These are phyloP conservation scores for Wickerhamomyces sydowiorum DNA, from an alignment of 805 yeast species.

Conservation along the genomic window DNA sequence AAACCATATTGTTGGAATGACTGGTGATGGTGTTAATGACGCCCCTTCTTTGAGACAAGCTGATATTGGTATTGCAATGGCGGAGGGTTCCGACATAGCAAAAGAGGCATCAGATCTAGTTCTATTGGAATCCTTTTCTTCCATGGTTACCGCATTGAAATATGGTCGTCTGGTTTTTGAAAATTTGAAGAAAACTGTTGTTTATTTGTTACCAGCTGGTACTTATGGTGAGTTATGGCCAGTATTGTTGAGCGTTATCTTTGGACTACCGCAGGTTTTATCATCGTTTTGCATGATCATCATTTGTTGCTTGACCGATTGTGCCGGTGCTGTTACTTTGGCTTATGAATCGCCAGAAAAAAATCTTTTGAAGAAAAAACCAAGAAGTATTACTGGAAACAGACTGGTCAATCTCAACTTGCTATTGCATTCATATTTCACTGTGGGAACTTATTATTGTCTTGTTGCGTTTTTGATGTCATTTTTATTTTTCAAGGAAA, in stretches of 20 bases:
- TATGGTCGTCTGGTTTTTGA: constrained; percentile 44
- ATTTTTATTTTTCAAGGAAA: constrained; percentile 31
- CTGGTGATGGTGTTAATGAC: constrained; percentile 90
- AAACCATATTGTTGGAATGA: constrained; percentile 83
- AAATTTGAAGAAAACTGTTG: constrained; percentile 40
- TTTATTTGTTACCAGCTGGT: constrained; percentile 48
- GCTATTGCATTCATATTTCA: constrained; percentile 36
- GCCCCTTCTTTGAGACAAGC: constrained; percentile 84
- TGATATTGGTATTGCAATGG: constrained; percentile 77
- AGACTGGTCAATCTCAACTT: constrained; percentile 34
- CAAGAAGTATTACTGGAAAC: constrained; percentile 37
- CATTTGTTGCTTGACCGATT: constrained; percentile 43
- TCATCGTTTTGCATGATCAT: constrained; percentile 46
- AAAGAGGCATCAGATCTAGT: constrained; percentile 21
- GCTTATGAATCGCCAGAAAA: constrained; percentile 39
- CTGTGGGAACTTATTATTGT: constrained; percentile 35
- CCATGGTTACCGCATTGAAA: constrained; percentile 33
- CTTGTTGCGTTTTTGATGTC: constrained; percentile 36
- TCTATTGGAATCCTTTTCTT: constrained; percentile 18
- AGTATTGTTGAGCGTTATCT: constrained; percentile 38
- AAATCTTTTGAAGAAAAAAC: constrained; percentile 35
- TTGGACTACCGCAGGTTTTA: constrained; percentile 43
- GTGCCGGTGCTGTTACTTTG: constrained; percentile 37
- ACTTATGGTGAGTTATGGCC: constrained; percentile 47
- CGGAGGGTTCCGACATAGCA: constrained; percentile 24